Evolutionary conservation across 2,329 filamentous ascomycete species (phyloP).

Genomic region (Whalleya microplaca): DNA sequence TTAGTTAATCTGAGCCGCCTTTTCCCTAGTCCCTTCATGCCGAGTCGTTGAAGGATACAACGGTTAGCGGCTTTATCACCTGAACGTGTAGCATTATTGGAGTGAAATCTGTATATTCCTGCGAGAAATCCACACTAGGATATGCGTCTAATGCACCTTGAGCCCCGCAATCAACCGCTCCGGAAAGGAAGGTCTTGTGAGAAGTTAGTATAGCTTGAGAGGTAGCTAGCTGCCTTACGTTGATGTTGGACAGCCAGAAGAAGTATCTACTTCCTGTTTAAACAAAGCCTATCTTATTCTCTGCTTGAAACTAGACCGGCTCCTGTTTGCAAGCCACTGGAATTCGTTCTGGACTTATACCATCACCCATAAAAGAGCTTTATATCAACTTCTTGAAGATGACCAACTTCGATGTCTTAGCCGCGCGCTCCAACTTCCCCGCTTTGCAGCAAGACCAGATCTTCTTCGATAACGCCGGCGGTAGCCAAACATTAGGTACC

Average conservation of each 20-base stretch:
- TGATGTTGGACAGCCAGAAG: not conserved
- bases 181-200: not conserved
- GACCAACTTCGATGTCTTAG: conserved; percentile 55
- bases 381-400: too few relatives aligned
- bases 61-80: not conserved
- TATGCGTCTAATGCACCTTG: not conserved
- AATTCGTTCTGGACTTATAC: not conserved
- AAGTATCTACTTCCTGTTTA: not conserved
- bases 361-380: too few relatives aligned
- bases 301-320: too few relatives aligned
- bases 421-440: conserved; percentile 66
- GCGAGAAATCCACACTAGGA: not conserved
- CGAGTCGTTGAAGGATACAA: not conserved
- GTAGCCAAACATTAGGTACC: conserved; percentile 68
- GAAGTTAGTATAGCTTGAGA: not conserved
- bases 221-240: not conserved
- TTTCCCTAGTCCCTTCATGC: not conserved
- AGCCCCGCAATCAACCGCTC: not conserved
- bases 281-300: not conserved
- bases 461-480: conserved; percentile 79
- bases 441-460: conserved; percentile 69
- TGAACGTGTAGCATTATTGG: not conserved
- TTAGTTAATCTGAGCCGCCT: not conserved
- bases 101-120: not conserved
- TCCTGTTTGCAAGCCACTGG: conserved; percentile 1